Base-by-base conservation (phyloP, 371 early-diverging fungal species). In the Apophysomyces elegans region DNA sequence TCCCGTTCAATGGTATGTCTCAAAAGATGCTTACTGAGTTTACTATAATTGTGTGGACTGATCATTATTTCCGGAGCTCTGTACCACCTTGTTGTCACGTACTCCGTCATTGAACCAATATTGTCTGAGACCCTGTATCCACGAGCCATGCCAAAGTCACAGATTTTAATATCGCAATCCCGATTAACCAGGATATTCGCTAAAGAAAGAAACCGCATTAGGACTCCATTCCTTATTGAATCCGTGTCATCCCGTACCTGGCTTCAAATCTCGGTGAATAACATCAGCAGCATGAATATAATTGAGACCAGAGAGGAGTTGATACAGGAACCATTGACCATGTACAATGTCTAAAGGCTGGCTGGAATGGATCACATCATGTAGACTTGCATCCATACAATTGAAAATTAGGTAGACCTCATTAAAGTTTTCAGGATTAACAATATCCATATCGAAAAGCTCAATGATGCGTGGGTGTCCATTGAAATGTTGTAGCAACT, bases 21-120 rank as follows among this genome's bases (percentile, higher is more conserved):
- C 4, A 14, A 7, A 37, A 37, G 54, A 59, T 4, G 75, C 80
- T 63, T 73, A 87, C 88, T 91, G 8, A 90, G 89, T 79, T 91
- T 90, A 35, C 88, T 88, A 74, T 96, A 96, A 37, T 81, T 81
- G 46, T 86, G 84, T 63, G 86, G 85, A 32, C 91, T 91, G 44
- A 96, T 77, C 86, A 96, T 91, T 56, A 96, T 85, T 73, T 96
- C 96, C n/a, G 96, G 96, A 6, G 96, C 88, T 58, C 96, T 87
- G 76, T 96, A 96, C 95, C 95, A 96, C 63, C 96, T 80, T 12
- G 96, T 96, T 21, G 93, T 88, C 11, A 94, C 95, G 65, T 93
- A 93, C 71, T 93, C 90, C 39, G 91, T 91, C 82, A 92, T 81
- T 60, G 87, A 90, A 9, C 84, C 86, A 59, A 79, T 76, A 62